Evolutionary conservation across 2,329 filamentous ascomycete genomes (phyloP), one percentile per base, ranked within the genome.

Genomic region (Bipolaris gigantea): DNA sequence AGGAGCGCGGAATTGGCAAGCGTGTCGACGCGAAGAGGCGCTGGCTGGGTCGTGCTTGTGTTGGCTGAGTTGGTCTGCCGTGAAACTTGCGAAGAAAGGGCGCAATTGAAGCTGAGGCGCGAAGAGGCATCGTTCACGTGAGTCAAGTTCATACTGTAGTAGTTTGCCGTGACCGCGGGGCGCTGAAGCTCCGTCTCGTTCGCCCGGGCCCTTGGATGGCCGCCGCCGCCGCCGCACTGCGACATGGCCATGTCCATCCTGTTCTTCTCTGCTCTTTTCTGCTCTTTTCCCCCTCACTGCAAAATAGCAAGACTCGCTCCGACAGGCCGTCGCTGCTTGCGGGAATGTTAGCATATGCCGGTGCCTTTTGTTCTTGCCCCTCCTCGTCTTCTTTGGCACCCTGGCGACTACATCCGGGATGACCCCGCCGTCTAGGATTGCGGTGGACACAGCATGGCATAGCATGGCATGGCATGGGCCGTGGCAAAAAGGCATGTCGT

Each of bases 91-190:
- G 64, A 48, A 64, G 48, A 39, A 57, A 52, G 49, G 60, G 63
- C 50, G 64, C 50, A 57, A 62, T 50, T 49, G 60, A 51, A 36
- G 59, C 50, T 49, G 33, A 53, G 58, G 35, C 42, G 51, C 50
- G 64, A 45, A 65, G 56, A 55, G 58, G 62, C 67, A 68, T 68
- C 34, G 48, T 62, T 19, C 59, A 65, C 64, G 62, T 70, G 70
- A 72, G 64, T 70, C 67, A 70, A 67, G 61, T 61, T 61, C 58
- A 59, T 50, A n/a, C n/a, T n/a, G n/a, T n/a, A n/a, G n/a, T n/a
- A 55, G 53, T 55, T 53, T 62, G 61, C 63, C 55, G 61, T 66
- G 60, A 63, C 48, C 50, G 62, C 61, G 63, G 68, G 63, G 65
- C 59, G 57, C 44, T 32, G 43, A 25, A 50, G 54, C 54, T 47